Conservation (phyloP, 208 protist species). For the Trypanosoma mega region DNA sequence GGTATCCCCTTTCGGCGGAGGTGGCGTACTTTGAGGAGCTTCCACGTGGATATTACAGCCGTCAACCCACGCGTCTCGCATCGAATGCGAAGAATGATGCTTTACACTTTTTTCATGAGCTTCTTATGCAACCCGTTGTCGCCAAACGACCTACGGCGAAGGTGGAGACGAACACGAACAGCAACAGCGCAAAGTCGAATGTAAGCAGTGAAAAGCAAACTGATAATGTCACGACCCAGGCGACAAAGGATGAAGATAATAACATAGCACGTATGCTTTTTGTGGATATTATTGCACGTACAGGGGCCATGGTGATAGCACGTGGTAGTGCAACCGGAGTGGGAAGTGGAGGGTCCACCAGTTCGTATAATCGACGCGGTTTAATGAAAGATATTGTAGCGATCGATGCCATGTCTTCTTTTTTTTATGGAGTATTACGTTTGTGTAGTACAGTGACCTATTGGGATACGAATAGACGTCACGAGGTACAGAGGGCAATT, state of each 20-base stretch:
- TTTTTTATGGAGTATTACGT: constrained; percentile 49
- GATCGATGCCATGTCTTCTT: constrained; percentile 38
- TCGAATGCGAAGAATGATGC: constrained; percentile 36
- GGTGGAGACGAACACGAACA: not conserved
- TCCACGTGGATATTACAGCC: constrained; percentile 43
- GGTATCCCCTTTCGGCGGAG: constrained; percentile 30
- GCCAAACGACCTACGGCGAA: not conserved
- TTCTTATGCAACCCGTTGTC: no score
- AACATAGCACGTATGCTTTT: constrained; percentile 26
- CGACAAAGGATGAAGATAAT: constrained; percentile 2
- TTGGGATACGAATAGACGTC: constrained; percentile 20
- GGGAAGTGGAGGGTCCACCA: not conserved
- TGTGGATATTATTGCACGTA: constrained; percentile 43
- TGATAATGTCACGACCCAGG: not conserved
- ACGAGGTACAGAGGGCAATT: constrained; percentile 22
- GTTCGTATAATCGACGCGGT: not conserved
- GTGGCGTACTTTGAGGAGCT: constrained; percentile 59
- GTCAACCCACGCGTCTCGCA: constrained; percentile 29
- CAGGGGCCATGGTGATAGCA: constrained; percentile 28
- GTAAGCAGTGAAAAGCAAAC: constrained; percentile 1
- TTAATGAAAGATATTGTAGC: not conserved
- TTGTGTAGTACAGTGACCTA: constrained; percentile 34
- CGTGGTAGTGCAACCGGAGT: constrained; percentile 6
- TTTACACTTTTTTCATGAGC: constrained; percentile 29
- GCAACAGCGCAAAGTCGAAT: not conserved